A percentile compares a stretch with the other conserved stretches of the same genome.
Conservation (phyloP, 2,329 filamentous ascomycete genomes). For the Microascus cirrosus region DNA sequence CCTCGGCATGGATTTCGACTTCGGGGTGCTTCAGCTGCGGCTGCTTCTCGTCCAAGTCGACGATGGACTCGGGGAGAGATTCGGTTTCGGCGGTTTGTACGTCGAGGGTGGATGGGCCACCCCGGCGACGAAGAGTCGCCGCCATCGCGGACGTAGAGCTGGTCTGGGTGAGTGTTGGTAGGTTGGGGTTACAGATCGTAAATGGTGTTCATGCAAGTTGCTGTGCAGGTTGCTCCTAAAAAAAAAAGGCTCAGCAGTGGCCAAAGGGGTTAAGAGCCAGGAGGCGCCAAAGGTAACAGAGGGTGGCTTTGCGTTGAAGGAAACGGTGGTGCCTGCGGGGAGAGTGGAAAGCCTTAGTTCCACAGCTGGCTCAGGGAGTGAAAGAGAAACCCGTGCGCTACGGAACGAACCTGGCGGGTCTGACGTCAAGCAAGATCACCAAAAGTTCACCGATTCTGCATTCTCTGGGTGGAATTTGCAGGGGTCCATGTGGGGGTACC, state of each 20-base stretch:
- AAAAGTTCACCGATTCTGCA: not conserved
- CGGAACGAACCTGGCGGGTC: not conserved
- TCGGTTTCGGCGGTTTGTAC: slow-evolving; percentile 8
- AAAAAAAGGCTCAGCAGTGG: too few species aligned
- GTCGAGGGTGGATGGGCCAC: not conserved
- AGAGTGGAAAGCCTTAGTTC: not conserved
- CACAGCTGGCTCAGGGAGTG: not conserved
- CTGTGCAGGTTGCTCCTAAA: too few species aligned
- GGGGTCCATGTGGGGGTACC: not conserved
- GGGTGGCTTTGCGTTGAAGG: too few species aligned
- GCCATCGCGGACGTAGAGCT: slow-evolving; percentile 1
- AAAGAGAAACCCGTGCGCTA: not conserved
- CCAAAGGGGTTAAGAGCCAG: too few species aligned
- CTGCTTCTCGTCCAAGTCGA: slow-evolving; percentile 2
- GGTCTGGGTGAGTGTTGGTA: not conserved
- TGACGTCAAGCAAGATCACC: not conserved
- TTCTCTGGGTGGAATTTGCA: not conserved
- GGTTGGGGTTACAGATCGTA: not conserved
- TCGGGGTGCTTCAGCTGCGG: slow-evolving; percentile 11
- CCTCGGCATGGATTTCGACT: slow-evolving; percentile 22
- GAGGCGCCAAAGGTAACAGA: too few species aligned
- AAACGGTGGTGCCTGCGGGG: too few species aligned
- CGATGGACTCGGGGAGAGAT: not conserved
- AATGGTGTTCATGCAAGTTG: not conserved
- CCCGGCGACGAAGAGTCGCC: slow-evolving; percentile 5